Conservation (phyloP, 257 asterid genomes). For the Nyctanthes arbortristis region DNA sequence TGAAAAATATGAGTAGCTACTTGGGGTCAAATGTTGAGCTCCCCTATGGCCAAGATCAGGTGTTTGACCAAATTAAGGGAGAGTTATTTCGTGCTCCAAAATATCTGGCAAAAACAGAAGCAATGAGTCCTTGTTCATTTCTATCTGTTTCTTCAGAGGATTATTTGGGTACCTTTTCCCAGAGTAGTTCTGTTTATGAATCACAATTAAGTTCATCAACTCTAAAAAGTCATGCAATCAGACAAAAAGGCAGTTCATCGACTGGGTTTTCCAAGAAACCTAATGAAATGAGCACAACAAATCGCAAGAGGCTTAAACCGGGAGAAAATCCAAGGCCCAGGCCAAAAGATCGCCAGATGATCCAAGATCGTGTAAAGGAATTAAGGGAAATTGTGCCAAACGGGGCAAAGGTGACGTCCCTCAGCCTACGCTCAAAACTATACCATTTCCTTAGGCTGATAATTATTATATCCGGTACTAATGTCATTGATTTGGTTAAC, state of each 20-base stretch:
- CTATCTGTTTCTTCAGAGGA: constrained; percentile 39
- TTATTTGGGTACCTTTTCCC: constrained; percentile 40
- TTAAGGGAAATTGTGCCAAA: constrained; percentile 79
- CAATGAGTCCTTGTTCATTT: constrained; percentile 36
- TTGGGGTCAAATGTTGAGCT: constrained; percentile 33
- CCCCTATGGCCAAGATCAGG: constrained; percentile 38
- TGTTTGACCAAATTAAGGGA: constrained; percentile 34
- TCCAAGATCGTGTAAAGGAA: constrained; percentile 87
- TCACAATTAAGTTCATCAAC: constrained; percentile 54
- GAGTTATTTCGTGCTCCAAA: constrained; percentile 57
- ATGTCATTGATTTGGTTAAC: constrained; percentile 30
- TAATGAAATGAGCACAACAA: constrained; percentile 43
- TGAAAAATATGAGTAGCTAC: constrained; percentile 44
- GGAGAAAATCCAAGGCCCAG: constrained; percentile 84
- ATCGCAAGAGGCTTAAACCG: constrained; percentile 72
- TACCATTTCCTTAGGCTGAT: constrained; percentile 1
- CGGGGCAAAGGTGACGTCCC: constrained; percentile 58
- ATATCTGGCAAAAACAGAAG: constrained; percentile 39
- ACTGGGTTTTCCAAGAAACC: constrained; percentile 56
- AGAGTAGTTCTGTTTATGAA: constrained; percentile 53
- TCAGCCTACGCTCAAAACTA: not conserved
- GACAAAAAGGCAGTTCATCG: constrained; percentile 45
- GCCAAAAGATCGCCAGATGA: constrained; percentile 88
- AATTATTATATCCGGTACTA: not conserved
- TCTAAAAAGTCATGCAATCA: constrained; percentile 40